Evolutionary conservation across 371 early-diverging fungal genomes (phyloP).

Genomic region (Gilbertella persicaria): DNA sequence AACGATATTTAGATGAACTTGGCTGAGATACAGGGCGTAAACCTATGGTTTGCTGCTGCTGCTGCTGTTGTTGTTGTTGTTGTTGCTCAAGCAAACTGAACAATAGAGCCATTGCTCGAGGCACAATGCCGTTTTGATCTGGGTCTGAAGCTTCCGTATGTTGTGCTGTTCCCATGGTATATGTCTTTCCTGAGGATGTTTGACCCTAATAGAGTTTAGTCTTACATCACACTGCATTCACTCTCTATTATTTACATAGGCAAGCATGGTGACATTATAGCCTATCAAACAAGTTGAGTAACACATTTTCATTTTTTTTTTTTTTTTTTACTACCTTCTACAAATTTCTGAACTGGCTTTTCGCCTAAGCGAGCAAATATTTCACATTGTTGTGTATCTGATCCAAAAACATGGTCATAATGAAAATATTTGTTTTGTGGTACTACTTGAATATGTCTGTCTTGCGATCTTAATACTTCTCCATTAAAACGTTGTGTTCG

Average conservation of each 20-base stretch:
- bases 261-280: constrained; percentile 95
- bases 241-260: constrained; percentile 92
- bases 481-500: constrained; percentile 42
- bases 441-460: constrained; percentile 44
- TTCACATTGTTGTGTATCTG: constrained; percentile 39
- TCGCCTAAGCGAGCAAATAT: constrained; percentile 42
- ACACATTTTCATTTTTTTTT: not conserved
- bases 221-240: not conserved
- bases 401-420: constrained; percentile 51
- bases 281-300: constrained; percentile 59
- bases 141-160: constrained; percentile 62
- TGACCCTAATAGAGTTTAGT: constrained; percentile 56
- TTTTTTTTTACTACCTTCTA: constrained; percentile 32
- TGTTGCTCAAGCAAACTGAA: constrained; percentile 60
- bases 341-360: constrained; percentile 43
- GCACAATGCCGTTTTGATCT: constrained; percentile 82
- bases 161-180: constrained; percentile 96
- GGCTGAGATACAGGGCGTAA: constrained; percentile 12
- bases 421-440: constrained; percentile 48
- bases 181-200: constrained; percentile 98
- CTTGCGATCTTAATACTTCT: constrained; percentile 39
- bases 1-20: constrained; percentile 26
- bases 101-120: constrained; percentile 83
- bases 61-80: too few relatives aligned
- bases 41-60: too few relatives aligned